Evolutionary conservation across 768 basidiomycete genomes (phyloP), one percentile per base, ranked within the genome.

Genomic region (Nidularia pulvinata): DNA sequence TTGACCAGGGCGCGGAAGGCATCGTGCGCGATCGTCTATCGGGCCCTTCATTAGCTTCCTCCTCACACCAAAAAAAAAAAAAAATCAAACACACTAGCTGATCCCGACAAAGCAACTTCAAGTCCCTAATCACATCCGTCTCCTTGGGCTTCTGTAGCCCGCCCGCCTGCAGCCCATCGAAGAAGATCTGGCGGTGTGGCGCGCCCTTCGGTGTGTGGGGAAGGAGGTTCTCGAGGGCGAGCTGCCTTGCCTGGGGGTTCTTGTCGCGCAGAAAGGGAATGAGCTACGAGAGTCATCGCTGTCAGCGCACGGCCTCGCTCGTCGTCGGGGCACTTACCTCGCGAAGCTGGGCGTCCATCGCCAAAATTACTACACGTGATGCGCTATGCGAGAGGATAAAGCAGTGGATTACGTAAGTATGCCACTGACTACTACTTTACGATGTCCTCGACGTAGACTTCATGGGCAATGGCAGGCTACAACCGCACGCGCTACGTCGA

Each of bases 1-100:
- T 98, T 98, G 66, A 98, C 87, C 48, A 98, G 78, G 2, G 95
- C 94, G 56, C 91, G 85, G 67, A 98, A 90, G 2, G 96, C 96
- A 75, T 97, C 95, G 61, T 98, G 96, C 1, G 96, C 92, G 49
- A 93, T 83, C 53, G 86, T 83, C 93, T 97, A 32, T 49, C 42
- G 33, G 34, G 35, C 37, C 55, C 4, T 59, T 50, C 63, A 53
- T 66, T 47, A 62, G 57, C 46, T 42, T 32, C 16, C 25, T 5
- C 14, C 42, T 5, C 19, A 7, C 25, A 36, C 33, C 25, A 57
- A 33, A 50, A 42, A 25, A 25, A 52, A 52, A 39, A 39, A 55
- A 30, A 1, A 37, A 30, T 30, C 25, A 30, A 30, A 44, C 81
- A 48, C 58, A 89, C 95, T 50, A 93, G 79, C 65, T 93, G 91